Conservation (phyloP, 331 rosid genomes). For the Malus hybrid region DNA sequence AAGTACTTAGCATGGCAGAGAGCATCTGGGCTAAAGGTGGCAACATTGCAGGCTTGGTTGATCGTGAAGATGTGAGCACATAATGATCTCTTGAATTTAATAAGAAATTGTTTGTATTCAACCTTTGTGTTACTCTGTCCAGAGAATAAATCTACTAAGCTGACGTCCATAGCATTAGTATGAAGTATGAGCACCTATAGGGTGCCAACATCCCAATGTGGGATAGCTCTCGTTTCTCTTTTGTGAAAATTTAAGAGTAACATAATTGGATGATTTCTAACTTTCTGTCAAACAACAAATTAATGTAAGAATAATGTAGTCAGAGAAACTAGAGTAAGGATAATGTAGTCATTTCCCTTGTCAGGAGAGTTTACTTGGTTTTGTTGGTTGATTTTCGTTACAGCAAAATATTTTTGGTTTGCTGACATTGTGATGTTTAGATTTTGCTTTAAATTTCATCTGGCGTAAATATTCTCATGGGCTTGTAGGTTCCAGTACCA, state of each 20-base stretch:
- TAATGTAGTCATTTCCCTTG: background rate
- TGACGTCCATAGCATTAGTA: background rate
- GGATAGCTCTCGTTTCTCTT: background rate
- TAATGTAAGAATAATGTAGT: too few species aligned
- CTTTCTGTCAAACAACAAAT: background rate
- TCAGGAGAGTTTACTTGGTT: background rate
- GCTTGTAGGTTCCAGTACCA: conserved; percentile 60
- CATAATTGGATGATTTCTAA: background rate
- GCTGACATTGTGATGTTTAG: background rate
- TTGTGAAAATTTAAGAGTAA: background rate
- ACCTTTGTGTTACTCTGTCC: background rate
- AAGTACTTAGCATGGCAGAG: conserved; percentile 59
- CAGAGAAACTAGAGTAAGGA: background rate
- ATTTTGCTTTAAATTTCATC: background rate
- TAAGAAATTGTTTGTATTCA: background rate
- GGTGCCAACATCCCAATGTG: background rate
- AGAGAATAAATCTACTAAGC: background rate
- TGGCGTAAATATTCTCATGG: conserved; percentile 15
- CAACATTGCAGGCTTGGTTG: conserved; percentile 69
- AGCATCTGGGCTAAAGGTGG: conserved; percentile 79
- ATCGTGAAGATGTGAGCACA: conserved; percentile 60
- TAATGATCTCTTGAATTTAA: conserved; percentile 6
- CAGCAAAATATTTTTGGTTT: background rate
- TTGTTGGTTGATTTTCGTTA: background rate
- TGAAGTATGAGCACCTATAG: background rate